These are phyloP conservation scores for Arabis hirsuta DNA, from an alignment of 345 rosid genomes.

Conservation along the genomic window DNA sequence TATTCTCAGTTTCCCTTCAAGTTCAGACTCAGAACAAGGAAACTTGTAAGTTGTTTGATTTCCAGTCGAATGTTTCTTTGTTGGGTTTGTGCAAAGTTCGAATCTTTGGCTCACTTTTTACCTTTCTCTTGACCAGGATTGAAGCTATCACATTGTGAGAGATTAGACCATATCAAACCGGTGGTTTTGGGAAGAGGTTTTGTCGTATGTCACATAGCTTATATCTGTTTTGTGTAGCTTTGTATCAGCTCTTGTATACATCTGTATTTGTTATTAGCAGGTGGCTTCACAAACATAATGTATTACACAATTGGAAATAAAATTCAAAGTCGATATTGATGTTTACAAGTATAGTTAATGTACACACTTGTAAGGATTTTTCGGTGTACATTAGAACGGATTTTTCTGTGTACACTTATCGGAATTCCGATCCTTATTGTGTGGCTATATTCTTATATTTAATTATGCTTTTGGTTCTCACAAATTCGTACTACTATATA, in stretches of 20 bases:
- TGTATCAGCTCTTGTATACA: slow-evolving; percentile 20
- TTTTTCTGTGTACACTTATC: no score
- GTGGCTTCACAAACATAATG: slow-evolving; percentile 21
- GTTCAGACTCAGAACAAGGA: slow-evolving; percentile 43
- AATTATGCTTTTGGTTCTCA: no score
- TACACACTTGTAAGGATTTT: no score
- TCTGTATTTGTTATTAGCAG: slow-evolving; percentile 6
- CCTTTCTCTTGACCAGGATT: slow-evolving; percentile 36
- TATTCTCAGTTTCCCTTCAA: slow-evolving; percentile 53
- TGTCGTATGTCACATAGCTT: slow-evolving; percentile 25
- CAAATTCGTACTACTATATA: no score
- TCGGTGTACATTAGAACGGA: no score
- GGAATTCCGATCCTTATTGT: no score
- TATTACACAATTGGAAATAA: slow-evolving; percentile 31
- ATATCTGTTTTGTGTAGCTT: slow-evolving; percentile 24
- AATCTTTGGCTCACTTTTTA: slow-evolving; percentile 28
- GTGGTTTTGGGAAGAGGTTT: slow-evolving; percentile 14
- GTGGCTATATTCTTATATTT: no score
- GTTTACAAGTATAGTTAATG: no score
- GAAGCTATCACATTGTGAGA: slow-evolving; percentile 41
- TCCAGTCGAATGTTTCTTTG: not conserved
- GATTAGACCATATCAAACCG: slow-evolving; percentile 11
- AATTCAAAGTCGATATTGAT: not conserved
- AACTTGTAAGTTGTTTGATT: slow-evolving; percentile 31
- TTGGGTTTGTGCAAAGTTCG: not conserved